Conservation (phyloP, 2,329 filamentous ascomycete genomes). For the Microcera coccophila region DNA sequence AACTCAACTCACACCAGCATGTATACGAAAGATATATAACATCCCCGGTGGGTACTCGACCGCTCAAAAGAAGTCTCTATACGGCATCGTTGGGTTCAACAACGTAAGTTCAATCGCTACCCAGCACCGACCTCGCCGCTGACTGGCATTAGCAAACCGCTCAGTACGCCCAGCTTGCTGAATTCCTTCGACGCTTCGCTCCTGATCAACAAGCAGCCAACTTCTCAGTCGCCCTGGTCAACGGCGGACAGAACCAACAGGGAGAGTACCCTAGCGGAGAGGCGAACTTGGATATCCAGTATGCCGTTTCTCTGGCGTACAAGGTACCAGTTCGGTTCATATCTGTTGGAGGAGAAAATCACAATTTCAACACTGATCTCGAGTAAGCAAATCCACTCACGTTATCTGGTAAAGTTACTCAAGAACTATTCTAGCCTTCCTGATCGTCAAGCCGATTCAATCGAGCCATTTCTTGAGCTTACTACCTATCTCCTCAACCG, state of each 20-base stretch:
- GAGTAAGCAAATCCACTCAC: conserved; percentile 27
- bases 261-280: conserved; percentile 32
- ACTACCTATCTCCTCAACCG: conserved; percentile 57
- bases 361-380: conserved; percentile 31
- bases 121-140: conserved; percentile 2
- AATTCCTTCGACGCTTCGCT: conserved; percentile 53
- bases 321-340: conserved; percentile 34
- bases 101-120: conserved; percentile 25
- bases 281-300: conserved; percentile 38
- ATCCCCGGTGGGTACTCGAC: conserved; percentile 47
- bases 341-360: conserved; percentile 30
- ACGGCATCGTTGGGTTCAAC: conserved; percentile 55
- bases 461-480: conserved; percentile 66
- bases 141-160: conserved; percentile 42
- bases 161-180: conserved; percentile 50
- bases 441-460: conserved; percentile 36
- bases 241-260: conserved; percentile 52
- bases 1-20: conserved; percentile 39
- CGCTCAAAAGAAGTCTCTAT: conserved; percentile 57
- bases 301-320: conserved; percentile 32
- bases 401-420: neutral
- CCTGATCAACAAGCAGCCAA: conserved; percentile 48
- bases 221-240: conserved; percentile 56
- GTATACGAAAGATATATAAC: conserved; percentile 43
- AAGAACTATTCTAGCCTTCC: conserved; percentile 17